Conservation (phyloP, 164 flowering plant species). For the Saururus chinensis region DNA sequence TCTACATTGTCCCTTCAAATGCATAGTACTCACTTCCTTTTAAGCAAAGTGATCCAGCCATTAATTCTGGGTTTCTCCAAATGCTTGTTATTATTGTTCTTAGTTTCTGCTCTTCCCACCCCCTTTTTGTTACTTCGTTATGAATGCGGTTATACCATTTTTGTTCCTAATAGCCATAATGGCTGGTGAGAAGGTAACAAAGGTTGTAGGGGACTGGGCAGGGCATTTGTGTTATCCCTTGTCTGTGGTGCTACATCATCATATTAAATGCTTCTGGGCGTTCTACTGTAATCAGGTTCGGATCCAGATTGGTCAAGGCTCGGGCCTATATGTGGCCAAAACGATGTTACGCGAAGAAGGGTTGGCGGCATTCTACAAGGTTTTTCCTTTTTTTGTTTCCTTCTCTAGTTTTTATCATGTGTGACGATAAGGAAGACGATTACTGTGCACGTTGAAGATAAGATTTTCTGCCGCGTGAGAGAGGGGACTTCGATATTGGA, state of each 20-base stretch:
- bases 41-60: not conserved
- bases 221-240: too few species aligned
- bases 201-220: too few species aligned
- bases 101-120: not conserved
- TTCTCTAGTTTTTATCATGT: not conserved
- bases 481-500: too few species aligned
- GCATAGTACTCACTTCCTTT: too few species aligned
- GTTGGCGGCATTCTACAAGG: slow-evolving; percentile 86
- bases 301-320: slow-evolving; percentile 94
- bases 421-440: not conserved
- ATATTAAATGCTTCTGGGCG: not conserved
- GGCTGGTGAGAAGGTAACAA: too few species aligned
- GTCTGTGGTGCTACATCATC: not conserved
- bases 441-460: too few species aligned
- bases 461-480: too few species aligned
- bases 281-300: slow-evolving; percentile 49
- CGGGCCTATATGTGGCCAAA: slow-evolving; percentile 60
- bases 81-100: too few species aligned
- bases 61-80: not conserved
- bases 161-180: not conserved
- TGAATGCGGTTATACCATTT: not conserved
- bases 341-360: slow-evolving; percentile 85
- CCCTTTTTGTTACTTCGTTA: not conserved
- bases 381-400: slow-evolving; percentile 9
- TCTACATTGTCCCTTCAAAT: too few species aligned